Base-by-base conservation (phyloP, 2,329 filamentous ascomycete genomes). In the Monilinia fructigena region DNA sequence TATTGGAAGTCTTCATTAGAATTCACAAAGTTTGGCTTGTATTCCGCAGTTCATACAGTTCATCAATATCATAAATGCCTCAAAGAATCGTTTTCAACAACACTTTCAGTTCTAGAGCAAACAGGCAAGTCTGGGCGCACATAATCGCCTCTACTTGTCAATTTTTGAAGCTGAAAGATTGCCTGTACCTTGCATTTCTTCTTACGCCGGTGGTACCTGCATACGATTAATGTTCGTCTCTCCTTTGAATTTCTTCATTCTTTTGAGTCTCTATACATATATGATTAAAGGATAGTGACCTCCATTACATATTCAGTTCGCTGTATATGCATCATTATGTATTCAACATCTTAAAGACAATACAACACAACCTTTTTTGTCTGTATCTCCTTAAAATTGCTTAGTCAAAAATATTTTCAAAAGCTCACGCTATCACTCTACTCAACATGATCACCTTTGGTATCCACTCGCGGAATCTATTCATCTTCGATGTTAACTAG, bases 141-240 rank as follows among this genome's bases (percentile, higher is more conserved):
- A 23, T 38, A 14, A 7, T 50, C 45, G 58, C 28, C 58, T 60
- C n/a, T 48, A 50, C 45, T 60, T 60, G 56, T 12, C 28, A 60
- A 50, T 10, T 12, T 35, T 60, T 2, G 16, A 23, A 60, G 47
- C 28, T 38, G 58, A 23, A 35, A 35, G 31, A 35, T 35, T 35
- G 31, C 5, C 31, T 8, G 31, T 35, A 50, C 28, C 42, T 60
- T 48, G 20, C 56, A 60, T 60, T 23, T 60, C 55, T 60, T n/a
- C 55, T 35, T n/a, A 4, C 23, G 12, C 11, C 31, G 31, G 31
- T 35, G 23, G 20, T 50, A 38, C 56, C 3, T 55, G 53, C 53
- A 23, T 55, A 18, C 4, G 28, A 38, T n/a, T 3, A 38, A 23
- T 38, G 5, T 55, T 55, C 52, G 26, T 54, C 35, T 54, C 48